Evolutionary conservation across 2,329 filamentous ascomycete species (phyloP).

Genomic region (Aspergillus bombycis): DNA sequence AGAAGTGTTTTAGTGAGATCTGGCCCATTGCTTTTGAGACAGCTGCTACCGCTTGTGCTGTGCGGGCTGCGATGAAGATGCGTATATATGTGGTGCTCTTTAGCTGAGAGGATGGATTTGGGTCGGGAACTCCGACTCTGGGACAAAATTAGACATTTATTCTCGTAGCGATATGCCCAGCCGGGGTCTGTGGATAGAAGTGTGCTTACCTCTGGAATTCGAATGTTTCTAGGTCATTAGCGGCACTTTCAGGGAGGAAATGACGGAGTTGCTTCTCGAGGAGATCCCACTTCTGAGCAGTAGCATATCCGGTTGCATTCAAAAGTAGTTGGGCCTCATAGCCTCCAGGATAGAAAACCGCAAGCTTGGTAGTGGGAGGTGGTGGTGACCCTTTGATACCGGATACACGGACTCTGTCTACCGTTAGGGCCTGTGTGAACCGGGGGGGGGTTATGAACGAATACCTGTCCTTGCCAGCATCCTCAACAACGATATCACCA

Average conservation of each 20-base stretch:
- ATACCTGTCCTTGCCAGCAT: constrained; percentile 38
- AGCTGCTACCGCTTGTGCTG: constrained; percentile 28
- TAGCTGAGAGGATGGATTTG: constrained; percentile 46
- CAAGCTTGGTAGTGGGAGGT: constrained; percentile 56
- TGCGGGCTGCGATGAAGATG: constrained; percentile 46
- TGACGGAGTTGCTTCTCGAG: constrained; percentile 52
- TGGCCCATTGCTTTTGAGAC: constrained; percentile 37
- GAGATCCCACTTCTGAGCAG: constrained; percentile 53
- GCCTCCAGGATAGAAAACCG: constrained; percentile 55
- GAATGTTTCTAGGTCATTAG: constrained; percentile 52
- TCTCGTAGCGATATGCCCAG: not conserved
- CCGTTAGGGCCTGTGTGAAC: not conserved
- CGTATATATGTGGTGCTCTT: constrained; percentile 51
- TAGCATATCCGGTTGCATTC: constrained; percentile 54
- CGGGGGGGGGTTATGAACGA: not conserved
- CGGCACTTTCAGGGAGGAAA: constrained; percentile 44
- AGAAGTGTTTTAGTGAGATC: constrained; percentile 51
- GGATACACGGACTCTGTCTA: constrained; percentile 42
- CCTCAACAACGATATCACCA: constrained; percentile 38
- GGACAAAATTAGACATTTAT: not conserved
- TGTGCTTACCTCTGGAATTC: constrained; percentile 52
- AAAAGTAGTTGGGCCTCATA: constrained; percentile 51
- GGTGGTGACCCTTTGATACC: constrained; percentile 49
- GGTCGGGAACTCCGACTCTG: constrained; percentile 41
- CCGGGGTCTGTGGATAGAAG: not conserved